Evolutionary conservation across 2,329 filamentous ascomycete genomes (phyloP).

Genomic region (Exophiala aquamarina): DNA sequence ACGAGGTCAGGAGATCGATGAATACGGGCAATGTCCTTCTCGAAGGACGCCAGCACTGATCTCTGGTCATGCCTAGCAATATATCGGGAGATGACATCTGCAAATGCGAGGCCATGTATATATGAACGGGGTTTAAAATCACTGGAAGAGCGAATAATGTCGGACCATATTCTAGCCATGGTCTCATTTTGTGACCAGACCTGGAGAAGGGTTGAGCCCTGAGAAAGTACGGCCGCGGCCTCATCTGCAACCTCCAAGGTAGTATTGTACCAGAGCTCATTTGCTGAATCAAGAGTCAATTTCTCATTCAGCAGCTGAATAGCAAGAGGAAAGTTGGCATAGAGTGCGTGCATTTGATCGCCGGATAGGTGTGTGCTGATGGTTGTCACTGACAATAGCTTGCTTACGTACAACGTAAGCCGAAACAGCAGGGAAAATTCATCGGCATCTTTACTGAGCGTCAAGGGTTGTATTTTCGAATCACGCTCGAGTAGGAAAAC

Average conservation of each 20-base stretch:
- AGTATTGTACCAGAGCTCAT: slow-evolving; percentile 52
- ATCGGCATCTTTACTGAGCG: slow-evolving; percentile 56
- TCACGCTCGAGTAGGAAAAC: slow-evolving; percentile 62
- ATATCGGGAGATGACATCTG: slow-evolving; percentile 38
- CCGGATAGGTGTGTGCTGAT: slow-evolving; percentile 34
- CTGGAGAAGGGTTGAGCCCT: slow-evolving; percentile 50
- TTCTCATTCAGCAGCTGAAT: slow-evolving; percentile 61
- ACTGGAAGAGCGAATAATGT: slow-evolving; percentile 24
- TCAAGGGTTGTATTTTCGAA: slow-evolving; percentile 29
- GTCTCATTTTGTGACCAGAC: slow-evolving; percentile 39
- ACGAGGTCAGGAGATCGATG: slow-evolving; percentile 45
- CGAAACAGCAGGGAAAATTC: slow-evolving; percentile 73
- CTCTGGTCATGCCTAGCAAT: slow-evolving; percentile 29
- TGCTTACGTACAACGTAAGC: slow-evolving; percentile 69
- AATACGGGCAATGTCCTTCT: slow-evolving; percentile 34
- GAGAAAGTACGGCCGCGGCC: slow-evolving; percentile 52
- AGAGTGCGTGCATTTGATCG: slow-evolving; percentile 38
- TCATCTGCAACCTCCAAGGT: slow-evolving; percentile 52
- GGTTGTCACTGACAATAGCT: slow-evolving; percentile 52
- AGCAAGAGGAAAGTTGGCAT: slow-evolving; percentile 54
- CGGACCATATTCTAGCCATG: slow-evolving; percentile 16
- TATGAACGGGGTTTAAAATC: slow-evolving; percentile 30
- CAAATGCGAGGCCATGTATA: slow-evolving; percentile 41
- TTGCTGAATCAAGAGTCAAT: slow-evolving; percentile 55
- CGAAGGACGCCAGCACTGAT: slow-evolving; percentile 32